Conservation (phyloP, 257 asterid species). For the Solanum peruvianum region DNA sequence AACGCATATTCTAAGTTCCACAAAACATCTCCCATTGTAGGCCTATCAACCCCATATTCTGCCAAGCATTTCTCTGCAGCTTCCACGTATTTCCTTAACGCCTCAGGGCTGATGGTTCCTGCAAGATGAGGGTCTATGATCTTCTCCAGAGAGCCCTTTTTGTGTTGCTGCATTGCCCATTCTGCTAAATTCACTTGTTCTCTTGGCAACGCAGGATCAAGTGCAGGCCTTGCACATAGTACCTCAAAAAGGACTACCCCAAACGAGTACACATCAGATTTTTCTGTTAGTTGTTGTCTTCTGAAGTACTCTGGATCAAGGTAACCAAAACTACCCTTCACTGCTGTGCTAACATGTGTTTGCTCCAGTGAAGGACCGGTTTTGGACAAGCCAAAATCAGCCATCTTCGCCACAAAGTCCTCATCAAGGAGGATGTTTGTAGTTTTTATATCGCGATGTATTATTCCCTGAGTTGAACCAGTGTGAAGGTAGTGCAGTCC, state of each 20-base stretch:
- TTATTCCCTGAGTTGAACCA: conserved; percentile 80
- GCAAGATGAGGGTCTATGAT: conserved; percentile 44
- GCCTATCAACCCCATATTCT: conserved; percentile 79
- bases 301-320: conserved; percentile 94
- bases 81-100: conserved; percentile 59
- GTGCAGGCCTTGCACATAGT: conserved; percentile 81
- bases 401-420: conserved; percentile 50
- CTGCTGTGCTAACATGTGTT: conserved; percentile 92
- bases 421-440: conserved; percentile 85
- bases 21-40: conserved; percentile 83
- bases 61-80: conserved; percentile 89
- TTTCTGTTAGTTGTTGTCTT: conserved; percentile 79
- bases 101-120: conserved; percentile 26
- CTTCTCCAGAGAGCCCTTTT: conserved; percentile 35
- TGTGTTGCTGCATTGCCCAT: conserved; percentile 76
- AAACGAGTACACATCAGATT: conserved; percentile 82
- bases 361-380: conserved; percentile 82
- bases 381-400: conserved; percentile 92
- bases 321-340: conserved; percentile 91
- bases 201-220: conserved; percentile 77
- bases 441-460: conserved; percentile 86
- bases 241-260: conserved; percentile 91
- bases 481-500: conserved; percentile 97
- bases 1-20: conserved; percentile 76
- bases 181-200: conserved; percentile 84